Conservation (phyloP, 192 early-diverging fungal species). For the Coemansia sp. region DNA sequence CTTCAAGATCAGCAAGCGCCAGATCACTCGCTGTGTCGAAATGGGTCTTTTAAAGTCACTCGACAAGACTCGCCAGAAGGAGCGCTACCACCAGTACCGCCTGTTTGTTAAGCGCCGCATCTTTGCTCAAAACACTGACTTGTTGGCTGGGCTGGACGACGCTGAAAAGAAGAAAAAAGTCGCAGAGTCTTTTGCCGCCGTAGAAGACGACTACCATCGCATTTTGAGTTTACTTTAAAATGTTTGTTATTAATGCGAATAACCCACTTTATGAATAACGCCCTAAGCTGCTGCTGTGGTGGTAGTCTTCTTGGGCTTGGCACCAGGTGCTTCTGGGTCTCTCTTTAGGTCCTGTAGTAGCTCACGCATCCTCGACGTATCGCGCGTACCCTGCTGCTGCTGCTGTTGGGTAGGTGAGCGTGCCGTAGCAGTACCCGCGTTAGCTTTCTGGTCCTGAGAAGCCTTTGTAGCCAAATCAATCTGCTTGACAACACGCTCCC, state of each 20-base stretch:
- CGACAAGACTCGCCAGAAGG: constrained; percentile 59
- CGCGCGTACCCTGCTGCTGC: constrained; percentile 39
- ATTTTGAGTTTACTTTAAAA: constrained; percentile 54
- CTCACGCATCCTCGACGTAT: constrained; percentile 73
- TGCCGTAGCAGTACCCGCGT: not conserved
- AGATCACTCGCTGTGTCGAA: constrained; percentile 83
- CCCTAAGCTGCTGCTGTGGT: constrained; percentile 9
- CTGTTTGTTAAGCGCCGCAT: constrained; percentile 85
- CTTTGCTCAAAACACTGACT: constrained; percentile 82
- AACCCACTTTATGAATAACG: not conserved
- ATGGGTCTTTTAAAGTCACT: constrained; percentile 69
- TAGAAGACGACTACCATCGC: constrained; percentile 79
- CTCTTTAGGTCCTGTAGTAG: constrained; percentile 72
- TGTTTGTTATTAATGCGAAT: too few relatives aligned
- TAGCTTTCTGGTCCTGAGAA: constrained; percentile 5
- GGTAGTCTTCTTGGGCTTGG: constrained; percentile 39
- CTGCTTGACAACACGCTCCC: constrained; percentile 74
- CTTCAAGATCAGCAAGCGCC: constrained; percentile 83
- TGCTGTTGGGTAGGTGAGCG: constrained; percentile 20
- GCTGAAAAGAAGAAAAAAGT: constrained; percentile 73
- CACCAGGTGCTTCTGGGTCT: constrained; percentile 70
- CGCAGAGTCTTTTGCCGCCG: constrained; percentile 72
- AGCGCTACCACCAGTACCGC: constrained; percentile 63
- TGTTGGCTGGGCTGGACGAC: constrained; percentile 65
- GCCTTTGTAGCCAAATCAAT: constrained; percentile 63